These are phyloP conservation scores for Aspergillus sclerotioniger DNA, from an alignment of 495 filamentous ascomycete species.

Conservation along the genomic window DNA sequence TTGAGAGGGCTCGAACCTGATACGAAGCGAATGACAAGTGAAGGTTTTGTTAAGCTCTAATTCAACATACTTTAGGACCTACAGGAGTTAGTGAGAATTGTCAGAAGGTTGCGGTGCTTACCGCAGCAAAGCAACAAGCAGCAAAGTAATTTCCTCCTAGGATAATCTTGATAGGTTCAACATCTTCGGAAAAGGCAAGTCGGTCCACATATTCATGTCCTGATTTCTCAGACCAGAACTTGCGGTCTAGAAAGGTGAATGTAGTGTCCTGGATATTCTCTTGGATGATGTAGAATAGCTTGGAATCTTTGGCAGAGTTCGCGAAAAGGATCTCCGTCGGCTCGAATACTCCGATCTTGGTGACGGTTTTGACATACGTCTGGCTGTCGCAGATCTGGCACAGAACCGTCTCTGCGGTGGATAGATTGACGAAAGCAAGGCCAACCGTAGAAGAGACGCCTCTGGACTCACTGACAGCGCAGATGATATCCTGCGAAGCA, in stretches of 20 bases:
- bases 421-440: slow-evolving; percentile 83
- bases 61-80: slow-evolving; percentile 84
- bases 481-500: slow-evolving; percentile 75
- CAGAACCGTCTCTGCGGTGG: slow-evolving; percentile 75
- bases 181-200: slow-evolving; percentile 72
- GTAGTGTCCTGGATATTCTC: slow-evolving; percentile 55
- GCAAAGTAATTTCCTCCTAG: slow-evolving; percentile 87
- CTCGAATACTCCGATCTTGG: slow-evolving; percentile 77
- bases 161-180: slow-evolving; percentile 73
- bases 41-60: slow-evolving; percentile 63
- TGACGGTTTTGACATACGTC: slow-evolving; percentile 78
- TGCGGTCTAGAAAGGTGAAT: slow-evolving; percentile 70
- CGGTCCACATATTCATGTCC: slow-evolving; percentile 77
- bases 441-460: slow-evolving; percentile 85
- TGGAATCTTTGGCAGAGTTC: slow-evolving; percentile 69
- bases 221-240: slow-evolving; percentile 81
- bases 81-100: slow-evolving; percentile 21
- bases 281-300: slow-evolving; percentile 72
- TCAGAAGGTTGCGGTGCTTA: slow-evolving; percentile 38
- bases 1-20: slow-evolving; percentile 85
- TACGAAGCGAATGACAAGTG: slow-evolving; percentile 71
- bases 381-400: slow-evolving; percentile 91
- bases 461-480: slow-evolving; percentile 86
- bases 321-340: slow-evolving; percentile 74
- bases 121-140: slow-evolving; percentile 83